Evolutionary conservation across 2,329 filamentous ascomycete genomes (phyloP).

Genomic region (Pyricularia sp.): DNA sequence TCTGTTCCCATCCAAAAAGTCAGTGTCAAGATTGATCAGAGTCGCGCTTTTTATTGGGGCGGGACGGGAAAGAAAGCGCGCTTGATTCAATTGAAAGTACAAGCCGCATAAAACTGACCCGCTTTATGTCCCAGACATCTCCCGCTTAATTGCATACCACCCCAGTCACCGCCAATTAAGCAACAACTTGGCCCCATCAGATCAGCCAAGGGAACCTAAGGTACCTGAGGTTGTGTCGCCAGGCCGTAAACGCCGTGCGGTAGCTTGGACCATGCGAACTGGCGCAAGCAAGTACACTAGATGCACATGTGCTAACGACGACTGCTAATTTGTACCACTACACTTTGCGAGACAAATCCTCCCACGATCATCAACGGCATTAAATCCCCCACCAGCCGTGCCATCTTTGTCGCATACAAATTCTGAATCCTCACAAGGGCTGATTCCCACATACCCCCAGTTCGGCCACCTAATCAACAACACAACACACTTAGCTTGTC

Average conservation of each 20-base stretch:
- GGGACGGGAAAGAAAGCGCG: neutral
- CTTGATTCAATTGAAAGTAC: neutral
- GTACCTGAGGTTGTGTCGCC: neutral
- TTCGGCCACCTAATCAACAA: neutral
- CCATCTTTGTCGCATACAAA: neutral
- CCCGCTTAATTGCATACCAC: neutral
- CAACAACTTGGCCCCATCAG: neutral
- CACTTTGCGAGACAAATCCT: neutral
- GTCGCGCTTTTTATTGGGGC: neutral
- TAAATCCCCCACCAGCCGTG: neutral
- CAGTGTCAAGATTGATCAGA: neutral
- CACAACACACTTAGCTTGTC: slow-evolving; percentile 5
- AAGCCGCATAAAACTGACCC: neutral
- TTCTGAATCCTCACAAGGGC: neutral
- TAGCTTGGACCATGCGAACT: neutral
- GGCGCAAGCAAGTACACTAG: neutral
- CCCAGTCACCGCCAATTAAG: neutral
- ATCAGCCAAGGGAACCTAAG: neutral
- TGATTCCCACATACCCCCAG: neutral
- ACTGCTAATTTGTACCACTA: neutral
- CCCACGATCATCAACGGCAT: neutral
- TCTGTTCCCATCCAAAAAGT: neutral
- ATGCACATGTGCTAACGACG: neutral
- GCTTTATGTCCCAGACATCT: neutral
- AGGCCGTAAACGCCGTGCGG: neutral